Evolutionary conservation across 108 stramenopile species (phyloP).

Genomic region (Cyclotella sp.): DNA sequence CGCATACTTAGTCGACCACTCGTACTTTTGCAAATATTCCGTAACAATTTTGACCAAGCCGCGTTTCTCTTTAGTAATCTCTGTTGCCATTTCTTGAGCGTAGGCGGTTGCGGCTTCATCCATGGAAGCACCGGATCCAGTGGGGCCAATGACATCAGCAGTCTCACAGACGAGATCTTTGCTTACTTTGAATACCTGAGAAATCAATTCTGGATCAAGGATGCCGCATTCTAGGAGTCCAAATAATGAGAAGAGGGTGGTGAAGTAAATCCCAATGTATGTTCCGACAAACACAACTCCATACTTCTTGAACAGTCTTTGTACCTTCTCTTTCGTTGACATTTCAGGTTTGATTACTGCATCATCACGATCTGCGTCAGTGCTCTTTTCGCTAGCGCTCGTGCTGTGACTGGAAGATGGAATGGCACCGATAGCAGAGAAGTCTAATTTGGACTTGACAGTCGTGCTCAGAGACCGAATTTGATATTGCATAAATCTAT

Average conservation of each 20-base stretch:
- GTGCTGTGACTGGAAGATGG: neutral
- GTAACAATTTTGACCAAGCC: conserved; percentile 71
- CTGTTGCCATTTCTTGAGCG: conserved; percentile 43
- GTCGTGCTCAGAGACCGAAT: conserved; percentile 2
- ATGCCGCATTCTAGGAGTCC: conserved; percentile 72
- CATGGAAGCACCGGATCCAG: conserved; percentile 46
- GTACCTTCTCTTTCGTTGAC: conserved; percentile 19
- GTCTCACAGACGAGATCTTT: conserved; percentile 51
- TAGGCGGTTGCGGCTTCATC: conserved; percentile 54
- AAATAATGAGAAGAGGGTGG: conserved; percentile 67
- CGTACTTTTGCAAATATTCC: conserved; percentile 63
- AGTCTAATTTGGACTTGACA: neutral
- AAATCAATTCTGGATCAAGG: conserved; percentile 70
- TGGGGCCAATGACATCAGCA: conserved; percentile 48
- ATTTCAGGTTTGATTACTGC: neutral
- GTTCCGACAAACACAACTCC: conserved; percentile 77
- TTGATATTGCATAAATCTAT: too few relatives aligned
- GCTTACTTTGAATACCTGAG: conserved; percentile 49
- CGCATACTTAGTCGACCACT: conserved; percentile 65
- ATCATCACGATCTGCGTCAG: neutral
- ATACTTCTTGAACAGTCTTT: conserved; percentile 58
- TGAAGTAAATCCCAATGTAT: conserved; percentile 66
- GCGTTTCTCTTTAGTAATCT: conserved; percentile 53
- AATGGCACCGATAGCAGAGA: neutral
- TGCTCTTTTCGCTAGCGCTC: neutral